phyloP scores from a whole-genome alignment of 2,329 filamentous ascomycete genomes.

The Fusarium xylarioides region DNA sequence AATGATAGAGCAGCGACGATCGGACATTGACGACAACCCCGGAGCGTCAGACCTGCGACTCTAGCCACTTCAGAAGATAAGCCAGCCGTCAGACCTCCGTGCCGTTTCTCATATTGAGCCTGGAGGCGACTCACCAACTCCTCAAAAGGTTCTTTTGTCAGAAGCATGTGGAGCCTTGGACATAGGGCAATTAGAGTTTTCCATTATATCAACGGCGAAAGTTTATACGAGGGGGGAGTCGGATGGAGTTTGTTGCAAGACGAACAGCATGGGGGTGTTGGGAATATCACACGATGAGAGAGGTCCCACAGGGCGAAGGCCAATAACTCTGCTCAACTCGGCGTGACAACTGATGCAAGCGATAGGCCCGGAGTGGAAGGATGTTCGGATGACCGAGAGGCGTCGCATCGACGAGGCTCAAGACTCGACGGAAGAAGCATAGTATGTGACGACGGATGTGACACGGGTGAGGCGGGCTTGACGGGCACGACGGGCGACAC shows the following conservation, averaged over 20 bases:
- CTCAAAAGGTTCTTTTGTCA: not conserved
- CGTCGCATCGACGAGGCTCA: conserved; percentile 8
- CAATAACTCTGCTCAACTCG: not conserved
- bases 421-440: conserved; percentile 34
- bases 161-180: not conserved
- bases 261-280: conserved; percentile 6
- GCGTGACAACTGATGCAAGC: not conserved
- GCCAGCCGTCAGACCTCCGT: not conserved
- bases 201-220: conserved; percentile 31
- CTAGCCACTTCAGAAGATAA: not conserved
- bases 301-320: not conserved
- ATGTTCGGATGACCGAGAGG: not conserved
- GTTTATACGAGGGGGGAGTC: conserved; percentile 14
- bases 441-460: conserved; percentile 12
- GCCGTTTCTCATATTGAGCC: not conserved
- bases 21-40: conserved; percentile 3
- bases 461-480: conserved; percentile 15
- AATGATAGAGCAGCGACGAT: not conserved
- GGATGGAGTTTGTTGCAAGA: not conserved
- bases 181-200: conserved; percentile 16
- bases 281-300: not conserved
- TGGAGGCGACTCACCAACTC: not conserved
- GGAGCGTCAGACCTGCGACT: not conserved
- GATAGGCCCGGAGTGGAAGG: conserved; percentile 8
- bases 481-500: conserved; percentile 19